A percentile compares a stretch with the other conserved stretches of the same genome.
Conservation (phyloP, 352 stramenopile genomes). For the Globisporangium nagaii region DNA sequence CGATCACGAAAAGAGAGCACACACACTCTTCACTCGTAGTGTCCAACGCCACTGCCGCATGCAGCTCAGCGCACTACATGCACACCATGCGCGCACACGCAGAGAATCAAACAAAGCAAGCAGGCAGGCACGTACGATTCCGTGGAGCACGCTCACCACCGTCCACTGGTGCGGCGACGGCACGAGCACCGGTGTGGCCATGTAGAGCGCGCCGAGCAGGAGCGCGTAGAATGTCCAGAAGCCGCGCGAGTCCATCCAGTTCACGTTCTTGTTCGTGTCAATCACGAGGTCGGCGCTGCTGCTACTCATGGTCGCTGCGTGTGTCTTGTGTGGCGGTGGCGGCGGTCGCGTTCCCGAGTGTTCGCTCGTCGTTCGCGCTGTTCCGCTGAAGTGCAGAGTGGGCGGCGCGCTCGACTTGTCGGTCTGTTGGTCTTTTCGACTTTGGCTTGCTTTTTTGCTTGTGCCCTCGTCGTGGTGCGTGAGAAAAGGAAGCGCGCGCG, state of each 20-base stretch:
- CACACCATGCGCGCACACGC: not conserved
- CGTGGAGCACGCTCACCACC: conserved; percentile 82
- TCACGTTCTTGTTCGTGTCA: conserved; percentile 88
- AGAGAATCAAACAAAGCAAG: not conserved
- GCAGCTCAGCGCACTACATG: no score
- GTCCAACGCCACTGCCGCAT: not conserved
- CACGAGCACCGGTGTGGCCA: conserved; percentile 73
- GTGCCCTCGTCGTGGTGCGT: not conserved
- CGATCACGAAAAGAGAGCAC: not conserved
- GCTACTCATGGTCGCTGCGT: conserved; percentile 7
- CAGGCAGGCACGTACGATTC: conserved; percentile 42
- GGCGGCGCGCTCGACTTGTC: not conserved
- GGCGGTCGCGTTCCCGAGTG: not conserved
- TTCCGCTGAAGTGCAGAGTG: not conserved
- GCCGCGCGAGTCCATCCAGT: conserved; percentile 87
- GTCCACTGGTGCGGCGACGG: conserved; percentile 68
- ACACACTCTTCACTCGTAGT: not conserved
- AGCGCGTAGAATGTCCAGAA: conserved; percentile 88
- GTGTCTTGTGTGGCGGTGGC: conserved; percentile 1
- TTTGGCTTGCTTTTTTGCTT: no score
- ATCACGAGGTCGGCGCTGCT: conserved; percentile 28
- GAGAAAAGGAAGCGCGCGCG: conserved; percentile 8
- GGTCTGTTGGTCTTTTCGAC: not conserved
- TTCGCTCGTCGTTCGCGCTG: not conserved
- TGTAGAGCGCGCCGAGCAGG: conserved; percentile 70